Evolutionary conservation across 2,329 filamentous ascomycete genomes (phyloP), one percentile per base, ranked within the genome.

Genomic region (Talaromyces sp.): DNA sequence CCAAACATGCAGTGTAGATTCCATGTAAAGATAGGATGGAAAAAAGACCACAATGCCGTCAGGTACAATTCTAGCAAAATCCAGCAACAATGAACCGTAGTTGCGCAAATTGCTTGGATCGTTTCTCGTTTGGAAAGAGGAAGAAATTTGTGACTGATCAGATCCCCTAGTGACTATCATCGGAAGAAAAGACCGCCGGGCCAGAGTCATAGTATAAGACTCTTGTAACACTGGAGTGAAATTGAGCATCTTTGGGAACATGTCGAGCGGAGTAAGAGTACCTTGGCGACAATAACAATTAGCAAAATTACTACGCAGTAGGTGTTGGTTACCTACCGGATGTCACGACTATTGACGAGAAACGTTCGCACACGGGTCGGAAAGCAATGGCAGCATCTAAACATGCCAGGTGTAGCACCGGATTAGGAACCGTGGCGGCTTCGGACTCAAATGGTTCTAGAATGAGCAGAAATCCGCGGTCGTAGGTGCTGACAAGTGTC

Each of bases 31-130:
- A 67, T 99, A 99, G 0, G 91, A 96, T 0, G 94, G 95, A 72
- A 99, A 99, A 80, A 99, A 99, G 39, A 99, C 94, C n/a, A 99
- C 94, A 73, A 99, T 87, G 33, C 94, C 94, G 67, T 99, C 94
- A 0, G 94, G 95, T 0, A 94, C 99, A 63, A 97, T 87, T 72
- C 93, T 95, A 56, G 91, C 89, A 71, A 99, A 97, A 70, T 99
- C 94, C 7, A 92, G 94, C 33, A 99, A 79, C 1, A 99, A 81
- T 63, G 88, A 94, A 45, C 94, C 95, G 66, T 97, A 99, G 72
- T 99, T 99, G 50, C 94, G 86, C 28, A 99, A 91, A n/a, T 97
- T 93, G 62, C 89, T 91, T 0, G 92, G 91, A 67, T 99, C 95
- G 69, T 96, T 97, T 63, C 94, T 87, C 64, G 96, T 92, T 67